Evolutionary conservation across 2,329 filamentous ascomycete species (phyloP), one percentile per base, ranked within the genome.

Genomic region (Colletotrichum sp.): DNA sequence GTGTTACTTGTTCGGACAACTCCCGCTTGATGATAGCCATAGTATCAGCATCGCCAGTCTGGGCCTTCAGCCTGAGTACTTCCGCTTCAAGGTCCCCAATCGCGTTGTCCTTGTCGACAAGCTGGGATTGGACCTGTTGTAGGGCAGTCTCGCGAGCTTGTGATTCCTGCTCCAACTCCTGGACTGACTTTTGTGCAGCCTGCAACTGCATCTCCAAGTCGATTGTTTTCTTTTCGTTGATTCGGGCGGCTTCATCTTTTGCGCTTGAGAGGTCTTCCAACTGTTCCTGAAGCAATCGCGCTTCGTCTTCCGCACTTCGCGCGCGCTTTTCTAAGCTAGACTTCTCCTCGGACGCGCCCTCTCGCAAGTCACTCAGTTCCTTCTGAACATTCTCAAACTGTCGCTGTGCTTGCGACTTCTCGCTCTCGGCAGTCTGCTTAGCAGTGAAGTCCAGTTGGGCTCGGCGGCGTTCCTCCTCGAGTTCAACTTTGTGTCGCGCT

Each of bases 1-100:
- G 96, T n/a, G 92, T 90, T 1, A 99, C 95, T 82, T 99, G 97
- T 78, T 98, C 96, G 0, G 94, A 93, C 6, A 99, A 89, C 85
- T 99, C 96, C 79, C 93, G 92, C 83, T 96, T 95, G 80, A 99
- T 94, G 39, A 98, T 92, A 7, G 90, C 92, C 81, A 99, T 90
- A 1, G 95, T 97, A 79, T 98, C 96, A 0, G 93, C 92, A 82
- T 98, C 96, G 12, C 94, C 95, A 3, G 95, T 95, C 80, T 97
- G 95, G 0, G 96, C 95, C 82, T 96, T 98, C 7, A 98, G 86
- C 36, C 93, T 91, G 69, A 98, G 86, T 10, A 98, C 92, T 70
- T 99, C 95, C 0, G 94, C 93, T 85, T 99, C 96, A 12, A 99
- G 86, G 15, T 92, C 87, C 0, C 93, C 95, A 55, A 94, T 90